Evolutionary conservation across 2,329 filamentous ascomycete genomes (phyloP).

Genomic region (Cordyceps fumosorosea): DNA sequence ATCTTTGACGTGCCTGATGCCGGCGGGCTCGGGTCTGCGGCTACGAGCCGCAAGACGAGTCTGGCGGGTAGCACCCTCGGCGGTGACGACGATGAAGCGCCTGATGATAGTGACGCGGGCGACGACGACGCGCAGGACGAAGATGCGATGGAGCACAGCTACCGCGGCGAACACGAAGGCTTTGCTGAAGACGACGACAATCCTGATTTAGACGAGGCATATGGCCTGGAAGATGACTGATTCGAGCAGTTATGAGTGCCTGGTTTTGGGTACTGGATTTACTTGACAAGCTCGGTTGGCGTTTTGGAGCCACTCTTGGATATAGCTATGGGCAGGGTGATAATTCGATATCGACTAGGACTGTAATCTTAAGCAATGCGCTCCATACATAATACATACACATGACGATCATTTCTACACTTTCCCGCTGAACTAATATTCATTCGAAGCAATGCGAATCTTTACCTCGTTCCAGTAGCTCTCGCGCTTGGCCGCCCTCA

Average conservation of each 20-base stretch:
- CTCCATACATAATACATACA: background rate
- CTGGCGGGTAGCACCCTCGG: conserved; percentile 30
- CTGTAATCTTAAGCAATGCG: background rate
- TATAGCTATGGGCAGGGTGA: background rate
- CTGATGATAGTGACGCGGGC: conserved; percentile 30
- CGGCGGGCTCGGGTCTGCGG: conserved; percentile 42
- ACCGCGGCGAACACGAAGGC: conserved; percentile 22
- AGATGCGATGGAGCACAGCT: conserved; percentile 19
- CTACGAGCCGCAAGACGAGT: conserved; percentile 40
- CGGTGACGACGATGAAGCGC: conserved; percentile 27
- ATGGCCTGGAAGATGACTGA: conserved; percentile 25
- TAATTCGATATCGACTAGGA: background rate
- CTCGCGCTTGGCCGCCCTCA: conserved; percentile 18
- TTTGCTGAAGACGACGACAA: conserved; percentile 33
- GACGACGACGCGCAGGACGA: conserved; percentile 29
- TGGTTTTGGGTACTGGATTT: background rate
- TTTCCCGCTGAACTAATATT: background rate
- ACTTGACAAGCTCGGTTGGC: background rate
- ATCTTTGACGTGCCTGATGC: conserved; percentile 46
- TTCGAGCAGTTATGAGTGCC: no score
- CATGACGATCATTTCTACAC: background rate
- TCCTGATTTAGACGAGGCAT: conserved; percentile 31
- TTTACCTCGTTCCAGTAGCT: conserved; percentile 18
- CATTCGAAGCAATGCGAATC: conserved; percentile 7
- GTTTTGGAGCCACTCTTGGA: background rate